Base-by-base conservation (phyloP, 2,329 filamentous ascomycete genomes). In the Aureobasidium musti region DNA sequence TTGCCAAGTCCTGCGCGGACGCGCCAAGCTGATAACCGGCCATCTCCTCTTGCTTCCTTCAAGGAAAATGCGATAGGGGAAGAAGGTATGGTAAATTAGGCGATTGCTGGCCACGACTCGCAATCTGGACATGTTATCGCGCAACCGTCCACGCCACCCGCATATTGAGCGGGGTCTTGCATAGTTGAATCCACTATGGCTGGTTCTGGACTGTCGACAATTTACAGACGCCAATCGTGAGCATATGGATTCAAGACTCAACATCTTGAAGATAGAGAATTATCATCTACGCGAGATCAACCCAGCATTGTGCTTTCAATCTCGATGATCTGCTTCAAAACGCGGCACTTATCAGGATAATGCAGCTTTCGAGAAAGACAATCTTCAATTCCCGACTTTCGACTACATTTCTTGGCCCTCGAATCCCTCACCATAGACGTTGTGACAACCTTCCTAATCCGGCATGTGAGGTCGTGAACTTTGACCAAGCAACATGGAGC, bases 401-500 rank as follows among this genome's bases (percentile, higher is more conserved):
- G 21, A 39, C 30, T 39, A 10, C 35, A 10, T 2, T n/a, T 56
- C 33, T 56, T 39, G 33, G 52, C 52, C 33, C 19, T 13, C n/a
- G 21, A 19, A 21, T 13, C 5, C 23, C 28, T 19, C 11, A 19
- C 14, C 37, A 19, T 21, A 6, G 54, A 59, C 35, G 39, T 35
- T 49, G 2, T 49, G 41, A 49, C 57, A 61, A 61, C 57, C 57
- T 61, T 61, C 57, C 57, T 47, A 19, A 17, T 49, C 13, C 7
- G 57, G 43, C 41, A 61, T 61, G 1, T 11, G 14, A 26, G 23
- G 17, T 35, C 41, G 21, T 23, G 7, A 35, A 4, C 11, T 35
- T n/a, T 17, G 41, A 11, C 30, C n/a, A 19, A 19, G 28, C 43
- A 35, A 14, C 37, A 47, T 61, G 28, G 26, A 33, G 41, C 35